Conservation (phyloP, 345 rosid species). For the Balakata baccata region DNA sequence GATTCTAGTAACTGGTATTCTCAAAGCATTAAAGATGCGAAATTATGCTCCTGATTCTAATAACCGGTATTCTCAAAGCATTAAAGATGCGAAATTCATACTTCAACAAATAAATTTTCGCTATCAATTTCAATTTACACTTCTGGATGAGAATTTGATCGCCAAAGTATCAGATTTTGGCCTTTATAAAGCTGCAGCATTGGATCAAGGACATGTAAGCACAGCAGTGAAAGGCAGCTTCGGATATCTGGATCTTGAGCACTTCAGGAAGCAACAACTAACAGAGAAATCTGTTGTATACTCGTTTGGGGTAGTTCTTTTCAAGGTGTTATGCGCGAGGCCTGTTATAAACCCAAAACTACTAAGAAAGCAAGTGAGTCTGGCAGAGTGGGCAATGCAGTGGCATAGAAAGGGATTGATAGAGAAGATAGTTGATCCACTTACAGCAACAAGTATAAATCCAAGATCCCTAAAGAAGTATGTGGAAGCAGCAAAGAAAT, state of each 20-base stretch:
- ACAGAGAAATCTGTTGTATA: constrained; percentile 86
- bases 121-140: too few species aligned
- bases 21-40: too few species aligned
- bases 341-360: constrained; percentile 58
- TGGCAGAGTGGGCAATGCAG: constrained; percentile 82
- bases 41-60: too few species aligned
- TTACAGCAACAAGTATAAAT: constrained; percentile 43
- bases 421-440: constrained; percentile 61
- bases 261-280: constrained; percentile 77
- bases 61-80: too few species aligned
- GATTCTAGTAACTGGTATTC: too few species aligned
- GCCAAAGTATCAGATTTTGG: constrained; percentile 86
- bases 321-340: constrained; percentile 76
- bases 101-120: too few species aligned
- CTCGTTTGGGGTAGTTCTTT: constrained; percentile 82
- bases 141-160: constrained; percentile 68
- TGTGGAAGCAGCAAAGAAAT: constrained; percentile 81
- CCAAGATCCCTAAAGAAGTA: constrained; percentile 55
- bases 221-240: constrained; percentile 90
- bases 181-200: constrained; percentile 65
- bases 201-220: constrained; percentile 72
- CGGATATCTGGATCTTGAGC: constrained; percentile 81
- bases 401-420: constrained; percentile 57
- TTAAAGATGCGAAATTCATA: too few species aligned
- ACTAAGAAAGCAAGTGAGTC: constrained; percentile 67